Percentiles rank a stretch among this genome's conserved stretches.
These are phyloP conservation scores for Leccinum cinnamomeum DNA, from an alignment of 1,284 basidiomycete genomes.

Conservation along the genomic window DNA sequence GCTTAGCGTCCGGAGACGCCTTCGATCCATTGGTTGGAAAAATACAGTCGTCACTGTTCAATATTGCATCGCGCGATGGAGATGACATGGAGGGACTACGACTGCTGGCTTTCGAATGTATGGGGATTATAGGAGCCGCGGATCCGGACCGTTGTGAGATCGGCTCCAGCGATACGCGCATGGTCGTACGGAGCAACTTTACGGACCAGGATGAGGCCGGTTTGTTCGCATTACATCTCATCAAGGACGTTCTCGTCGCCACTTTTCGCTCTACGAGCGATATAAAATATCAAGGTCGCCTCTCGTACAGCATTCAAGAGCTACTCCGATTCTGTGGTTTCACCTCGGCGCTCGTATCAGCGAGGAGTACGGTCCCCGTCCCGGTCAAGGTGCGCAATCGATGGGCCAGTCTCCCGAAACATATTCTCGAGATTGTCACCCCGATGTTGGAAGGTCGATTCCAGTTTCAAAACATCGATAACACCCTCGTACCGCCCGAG, in stretches of 20 bases:
- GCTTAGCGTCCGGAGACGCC: constrained; percentile 76
- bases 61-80: constrained; percentile 74
- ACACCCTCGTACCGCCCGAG: constrained; percentile 38
- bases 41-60: constrained; percentile 70
- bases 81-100: constrained; percentile 72
- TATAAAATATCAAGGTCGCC: constrained; percentile 85
- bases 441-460: constrained; percentile 85
- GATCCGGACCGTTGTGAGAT: constrained; percentile 94
- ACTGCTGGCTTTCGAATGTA: constrained; percentile 81
- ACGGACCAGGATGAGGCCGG: constrained; percentile 78
- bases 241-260: constrained; percentile 86
- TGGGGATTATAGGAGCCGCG: constrained; percentile 92
- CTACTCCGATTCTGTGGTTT: constrained; percentile 89
- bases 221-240: constrained; percentile 83
- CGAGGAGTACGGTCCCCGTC: constrained; percentile 51
- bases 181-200: constrained; percentile 84
- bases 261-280: constrained; percentile 94
- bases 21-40: constrained; percentile 81
- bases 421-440: constrained; percentile 84
- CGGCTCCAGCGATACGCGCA: constrained; percentile 56
- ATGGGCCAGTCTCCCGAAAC: constrained; percentile 81
- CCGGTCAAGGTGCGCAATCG: constrained; percentile 65
- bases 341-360: constrained; percentile 61
- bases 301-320: constrained; percentile 94
- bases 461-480: constrained; percentile 54